Base-by-base conservation (phyloP, 2,329 filamentous ascomycete species). In the Colletotrichum truncatum region DNA sequence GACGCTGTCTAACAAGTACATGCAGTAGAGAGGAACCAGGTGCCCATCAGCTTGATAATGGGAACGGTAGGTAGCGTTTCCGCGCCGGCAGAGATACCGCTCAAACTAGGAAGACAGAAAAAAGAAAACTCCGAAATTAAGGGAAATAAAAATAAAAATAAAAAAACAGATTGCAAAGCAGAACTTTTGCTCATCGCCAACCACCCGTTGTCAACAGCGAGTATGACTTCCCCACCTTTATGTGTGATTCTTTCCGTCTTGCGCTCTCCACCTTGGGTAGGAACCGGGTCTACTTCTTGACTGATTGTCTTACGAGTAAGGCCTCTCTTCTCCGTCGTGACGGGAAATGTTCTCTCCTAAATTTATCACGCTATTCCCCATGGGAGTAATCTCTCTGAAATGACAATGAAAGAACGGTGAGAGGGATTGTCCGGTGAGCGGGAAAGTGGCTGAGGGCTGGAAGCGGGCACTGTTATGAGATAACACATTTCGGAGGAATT, bases 331-430 rank as follows among this genome's bases (percentile, higher is more conserved):
- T 23, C 21, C 18, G 8, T n/a, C 6, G 3, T n/a, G 36, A 18
- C 18, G 6, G 6, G 6, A 39, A 8, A 45, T 25, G 16, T 9
- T 55, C 14, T 18, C 18, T 43, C 16, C 39, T 18, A 43, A 11
- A 23, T 32, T 45, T 32, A 21, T n/a, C 26, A 14, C 18, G 52
- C 25, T 16, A 32, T 36, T 30, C 52, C 26, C 36, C 26, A 55
- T 43, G 26, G 38, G n/a, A 16, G 52, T 18, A 55, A 55, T 55
- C 39, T 55, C 38, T 32, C n/a, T 14, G 51, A n/a, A 41, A n/a
- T n/a, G n/a, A 41, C 25, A 26, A 52, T 52, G 9, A 36, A 36
- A 52, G 21, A 49, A 30, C 48, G 48, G 48, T 52, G 48, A 52
- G 48, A 36, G 30, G 12, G 18, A 14, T 38, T 38, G 12, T 52